A percentile compares a stretch with the other conserved stretches of the same genome.
These are phyloP conservation scores for Capillidium rhysosporum DNA, from an alignment of 371 early-diverging fungal genomes.

Conservation along the genomic window DNA sequence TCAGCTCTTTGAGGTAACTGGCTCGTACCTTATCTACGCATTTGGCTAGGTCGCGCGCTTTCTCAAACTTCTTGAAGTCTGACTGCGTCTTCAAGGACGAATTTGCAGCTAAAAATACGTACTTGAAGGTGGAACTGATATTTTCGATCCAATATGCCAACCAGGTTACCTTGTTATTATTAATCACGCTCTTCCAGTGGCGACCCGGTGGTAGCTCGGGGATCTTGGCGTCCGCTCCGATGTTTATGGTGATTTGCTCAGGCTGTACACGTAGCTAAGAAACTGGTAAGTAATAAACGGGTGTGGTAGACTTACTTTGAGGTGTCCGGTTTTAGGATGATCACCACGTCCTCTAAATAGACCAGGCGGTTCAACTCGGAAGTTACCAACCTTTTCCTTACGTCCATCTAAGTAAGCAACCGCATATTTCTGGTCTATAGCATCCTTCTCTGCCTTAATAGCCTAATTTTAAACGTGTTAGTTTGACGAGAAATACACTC, in stretches of 20 bases:
- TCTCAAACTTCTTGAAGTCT: slow-evolving; percentile 91
- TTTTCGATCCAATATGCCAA: slow-evolving; percentile 96
- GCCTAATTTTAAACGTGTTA: slow-evolving; percentile 14
- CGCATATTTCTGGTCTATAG: slow-evolving; percentile 53
- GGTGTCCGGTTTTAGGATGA: slow-evolving; percentile 84
- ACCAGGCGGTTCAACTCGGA: slow-evolving; percentile 88
- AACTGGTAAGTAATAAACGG: neutral
- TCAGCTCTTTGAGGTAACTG: slow-evolving; percentile 55
- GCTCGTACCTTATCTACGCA: slow-evolving; percentile 47
- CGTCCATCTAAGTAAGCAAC: slow-evolving; percentile 67
- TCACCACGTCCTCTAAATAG: slow-evolving; percentile 92
- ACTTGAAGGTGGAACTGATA: slow-evolving; percentile 75
- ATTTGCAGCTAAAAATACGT: slow-evolving; percentile 81
- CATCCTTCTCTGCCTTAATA: slow-evolving; percentile 44
- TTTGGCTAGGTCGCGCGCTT: slow-evolving; percentile 75
- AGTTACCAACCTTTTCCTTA: slow-evolving; percentile 94
- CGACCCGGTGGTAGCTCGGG: slow-evolving; percentile 81
- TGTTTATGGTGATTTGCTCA: slow-evolving; percentile 84
- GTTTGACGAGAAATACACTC: neutral
- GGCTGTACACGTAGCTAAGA: slow-evolving; percentile 57
- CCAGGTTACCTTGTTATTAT: slow-evolving; percentile 90
- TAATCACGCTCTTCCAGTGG: slow-evolving; percentile 66
- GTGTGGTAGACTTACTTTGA: slow-evolving; percentile 39
- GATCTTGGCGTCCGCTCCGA: slow-evolving; percentile 52
- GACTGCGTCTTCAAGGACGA: slow-evolving; percentile 89